These are phyloP conservation scores for Aspergillus steynii DNA, from an alignment of 495 filamentous ascomycete genomes.

Conservation along the genomic window DNA sequence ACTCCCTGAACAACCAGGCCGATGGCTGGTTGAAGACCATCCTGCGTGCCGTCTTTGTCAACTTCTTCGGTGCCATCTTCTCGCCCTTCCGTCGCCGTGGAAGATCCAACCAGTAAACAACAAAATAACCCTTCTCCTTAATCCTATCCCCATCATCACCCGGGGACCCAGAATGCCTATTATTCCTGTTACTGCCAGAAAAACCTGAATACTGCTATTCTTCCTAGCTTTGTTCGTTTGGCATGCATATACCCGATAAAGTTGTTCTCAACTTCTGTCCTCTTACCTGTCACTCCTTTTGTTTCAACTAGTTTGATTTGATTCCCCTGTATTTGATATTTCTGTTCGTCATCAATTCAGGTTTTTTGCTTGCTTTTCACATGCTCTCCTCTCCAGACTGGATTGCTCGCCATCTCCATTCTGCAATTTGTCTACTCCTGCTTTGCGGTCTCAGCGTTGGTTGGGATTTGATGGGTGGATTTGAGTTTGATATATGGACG, in stretches of 20 bases:
- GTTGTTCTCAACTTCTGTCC: slow-evolving; percentile 13
- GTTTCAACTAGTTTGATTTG: slow-evolving; percentile 21
- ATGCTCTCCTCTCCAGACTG: slow-evolving; percentile 24
- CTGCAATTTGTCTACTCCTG: slow-evolving; percentile 16
- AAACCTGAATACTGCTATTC: slow-evolving; percentile 33
- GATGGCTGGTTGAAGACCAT: slow-evolving; percentile 49
- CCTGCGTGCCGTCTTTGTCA: slow-evolving; percentile 43
- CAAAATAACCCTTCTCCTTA: neutral
- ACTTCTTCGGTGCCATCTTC: slow-evolving; percentile 44
- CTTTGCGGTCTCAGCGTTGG: slow-evolving; percentile 17
- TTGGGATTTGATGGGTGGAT: slow-evolving; percentile 1
- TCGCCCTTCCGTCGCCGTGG: slow-evolving; percentile 42
- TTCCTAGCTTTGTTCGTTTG: slow-evolving; percentile 33
- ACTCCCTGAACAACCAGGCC: slow-evolving; percentile 43
- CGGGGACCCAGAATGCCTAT: slow-evolving; percentile 9
- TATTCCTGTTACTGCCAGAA: slow-evolving; percentile 33
- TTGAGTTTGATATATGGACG: slow-evolving; percentile 1
- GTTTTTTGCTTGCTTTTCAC: slow-evolving; percentile 25
- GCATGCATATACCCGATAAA: slow-evolving; percentile 31
- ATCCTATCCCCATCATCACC: neutral
- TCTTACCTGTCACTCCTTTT: slow-evolving; percentile 27
- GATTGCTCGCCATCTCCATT: neutral
- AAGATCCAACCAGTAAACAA: slow-evolving; percentile 31
- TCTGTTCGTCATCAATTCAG: slow-evolving; percentile 15
- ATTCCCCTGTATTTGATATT: slow-evolving; percentile 47